Base-by-base conservation (phyloP, 192 early-diverging fungal genomes). In the Entophlyctis helioformis region DNA sequence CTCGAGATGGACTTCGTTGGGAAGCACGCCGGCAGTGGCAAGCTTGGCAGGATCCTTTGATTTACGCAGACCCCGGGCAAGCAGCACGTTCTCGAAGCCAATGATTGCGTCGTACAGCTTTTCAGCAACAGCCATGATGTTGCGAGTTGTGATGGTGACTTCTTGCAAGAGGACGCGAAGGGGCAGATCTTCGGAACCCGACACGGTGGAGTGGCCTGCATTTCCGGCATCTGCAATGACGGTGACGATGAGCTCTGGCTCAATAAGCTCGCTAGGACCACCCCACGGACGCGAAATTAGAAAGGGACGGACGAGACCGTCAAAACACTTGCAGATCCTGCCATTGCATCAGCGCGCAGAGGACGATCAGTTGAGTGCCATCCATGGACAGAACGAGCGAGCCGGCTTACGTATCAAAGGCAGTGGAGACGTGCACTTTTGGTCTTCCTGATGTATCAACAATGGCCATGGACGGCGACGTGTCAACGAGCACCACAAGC, bases 401-500 rank as follows among this genome's bases (percentile, higher is more conserved):
- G 29, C 29, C 29, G 29, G 11, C 64, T 49, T 27, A 64, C 66
- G 64, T 64, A 45, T 74, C 71, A 53, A 69, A 74, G 19, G 60
- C 67, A 3, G 53, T 37, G 2, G 63, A 60, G 7, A 56, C 37
- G 21, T 66, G 43, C 3, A 57, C 52, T 44, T 68, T 55, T 15
- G 63, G 60, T 38, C 51, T 64, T 9, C 51, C 56, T 18, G 39
- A 50, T 8, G 49, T 32, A 51, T 70, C 67, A 1, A 70, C 56
- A 20, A 59, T 49, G 13, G 78, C 66, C 55, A 87, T 71, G 38
- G 76, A 80, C 0, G 83, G 74, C 10, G 65, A 74, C 20, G 80
- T 60, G 54, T 87, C 85, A 32, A 87, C 60, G 39, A 85, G 57
- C 48, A 85, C 76, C 2, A 80, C 76, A 21, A 82, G 60, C 0